Base-by-base conservation (phyloP, 257 asterid genomes). In the Agastache rugosa region DNA sequence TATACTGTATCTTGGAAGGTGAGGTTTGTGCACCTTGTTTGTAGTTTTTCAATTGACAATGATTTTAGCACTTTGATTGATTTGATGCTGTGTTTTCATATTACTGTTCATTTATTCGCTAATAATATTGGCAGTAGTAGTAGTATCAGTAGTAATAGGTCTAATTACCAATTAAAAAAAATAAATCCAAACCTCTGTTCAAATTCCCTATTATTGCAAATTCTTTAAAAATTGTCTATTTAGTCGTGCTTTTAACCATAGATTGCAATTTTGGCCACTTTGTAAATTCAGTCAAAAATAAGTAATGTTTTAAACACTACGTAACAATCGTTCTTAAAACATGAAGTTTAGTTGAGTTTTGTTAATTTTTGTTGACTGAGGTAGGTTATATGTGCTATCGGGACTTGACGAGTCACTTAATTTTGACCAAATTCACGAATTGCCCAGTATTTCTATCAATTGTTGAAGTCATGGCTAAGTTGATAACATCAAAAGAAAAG, bases 1-100 rank as follows among this genome's bases (percentile, higher is more conserved):
- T 78, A 72, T 69, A 73, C 75, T 90, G 47, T 91, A 85, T 84
- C 91, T 91, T 47, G 98, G 98, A 74, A 90, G 92, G 97, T 90
- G 84, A 11, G 23, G 16, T 44, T 35, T 56, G 45, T 69, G 55
- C 15, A 42, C 76, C 72, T 75, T 54, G 25, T 48, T 68, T 76
- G 22, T 11, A 9, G 11, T 70, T 71, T 71, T 16, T 35, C 29
- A 0, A 2, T 34, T 3, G 25, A 35, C 23, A 27, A 56, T 15
- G 25, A 2, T 20, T 6, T 39, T 41, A 39, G 10, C 50, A 53
- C 11, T 54, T 53, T 2, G 11, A 61, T 8, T 61, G 15, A 31
- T 61, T 25, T 15, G 11, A 27, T 59, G 12, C 20, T 59, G 19
- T 58, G n/a, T 44, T 71, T 34, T 66, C 56, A 19, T 17, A 51